phyloP scores from a whole-genome alignment of 306 rosid species.

The cucumber (Cucumis sativus) region Cucumber_9930_V3 NC_026660.2:27594501-27595000 shows the following conservation, averaged over 20 bases:
- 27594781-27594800: neutral
- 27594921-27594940: conserved; percentile 79
- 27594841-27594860: neutral
- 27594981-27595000: conserved; percentile 84
- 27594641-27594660: neutral
- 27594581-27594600: conserved; percentile 97
- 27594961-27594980: conserved; percentile 75
- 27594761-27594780: neutral
- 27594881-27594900: conserved; percentile 95
- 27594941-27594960: conserved; percentile 69
- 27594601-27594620: conserved; percentile 97
- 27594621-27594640: conserved; percentile 61
- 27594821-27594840: neutral
- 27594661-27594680: neutral
- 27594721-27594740: neutral
- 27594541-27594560: conserved; percentile 98
- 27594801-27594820: neutral
- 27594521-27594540: conserved; percentile 30
- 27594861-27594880: neutral
- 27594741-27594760: neutral
- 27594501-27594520: neutral
- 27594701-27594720: neutral
- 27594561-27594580: conserved; percentile 99
- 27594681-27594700: neutral
- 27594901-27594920: conserved; percentile 94